Conservation (phyloP, 495 filamentous ascomycete genomes). For the Daldinia vernicosa region DNA sequence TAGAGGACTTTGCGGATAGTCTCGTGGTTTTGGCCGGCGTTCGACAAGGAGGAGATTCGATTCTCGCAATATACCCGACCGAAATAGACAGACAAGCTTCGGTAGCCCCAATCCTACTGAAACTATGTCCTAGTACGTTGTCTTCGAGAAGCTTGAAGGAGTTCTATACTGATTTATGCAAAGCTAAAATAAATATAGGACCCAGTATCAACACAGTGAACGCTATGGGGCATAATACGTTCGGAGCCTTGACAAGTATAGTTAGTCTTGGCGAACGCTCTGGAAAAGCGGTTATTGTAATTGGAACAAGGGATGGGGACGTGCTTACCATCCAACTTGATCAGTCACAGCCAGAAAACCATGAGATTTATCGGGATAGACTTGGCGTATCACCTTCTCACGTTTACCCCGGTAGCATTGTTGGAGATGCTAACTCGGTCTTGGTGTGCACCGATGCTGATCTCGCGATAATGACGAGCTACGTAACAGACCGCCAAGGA, state of each 20-base stretch:
- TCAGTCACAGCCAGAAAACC: background rate
- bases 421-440: conserved; percentile 27
- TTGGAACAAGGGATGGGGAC: conserved; percentile 57
- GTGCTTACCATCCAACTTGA: conserved; percentile 48
- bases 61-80: conserved; percentile 42
- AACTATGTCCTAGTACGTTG: conserved; percentile 26
- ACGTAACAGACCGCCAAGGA: background rate
- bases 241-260: conserved; percentile 52
- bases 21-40: conserved; percentile 47
- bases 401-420: conserved; percentile 29
- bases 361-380: conserved; percentile 21
- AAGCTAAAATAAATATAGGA: background rate
- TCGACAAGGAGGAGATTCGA: conserved; percentile 38
- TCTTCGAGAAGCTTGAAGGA: background rate
- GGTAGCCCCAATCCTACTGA: conserved; percentile 13
- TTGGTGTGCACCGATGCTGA: conserved; percentile 43
- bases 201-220: background rate
- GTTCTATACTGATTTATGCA: background rate
- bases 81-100: conserved; percentile 3
- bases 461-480: conserved; percentile 38
- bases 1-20: conserved; percentile 27
- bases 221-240: background rate
- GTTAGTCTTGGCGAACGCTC: conserved; percentile 26
- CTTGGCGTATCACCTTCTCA: conserved; percentile 33
- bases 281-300: conserved; percentile 34